Evolutionary conservation across 2,329 filamentous ascomycete species (phyloP).

Genomic region (Periconia digitata): DNA sequence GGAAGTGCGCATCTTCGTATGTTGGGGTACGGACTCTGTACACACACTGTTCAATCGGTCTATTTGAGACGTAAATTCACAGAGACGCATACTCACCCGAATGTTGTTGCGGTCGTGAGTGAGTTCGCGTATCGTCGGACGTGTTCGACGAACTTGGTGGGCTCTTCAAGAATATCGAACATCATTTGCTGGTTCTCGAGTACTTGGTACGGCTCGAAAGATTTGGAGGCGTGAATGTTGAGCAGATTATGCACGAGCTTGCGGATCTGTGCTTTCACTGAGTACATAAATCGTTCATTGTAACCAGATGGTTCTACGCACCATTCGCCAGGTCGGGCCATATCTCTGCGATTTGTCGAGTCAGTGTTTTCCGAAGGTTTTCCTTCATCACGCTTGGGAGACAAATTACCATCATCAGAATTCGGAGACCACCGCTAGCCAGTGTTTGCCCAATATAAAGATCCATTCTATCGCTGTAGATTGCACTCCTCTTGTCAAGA

Average conservation of each 20-base stretch:
- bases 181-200: constrained; percentile 59
- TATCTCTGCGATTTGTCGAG: constrained; percentile 12
- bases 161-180: constrained; percentile 48
- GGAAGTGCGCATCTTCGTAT: not conserved
- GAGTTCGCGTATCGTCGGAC: constrained; percentile 53
- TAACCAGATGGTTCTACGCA: not conserved
- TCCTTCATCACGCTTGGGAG: not conserved
- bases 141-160: constrained; percentile 46
- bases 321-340: constrained; percentile 15
- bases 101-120: constrained; percentile 53
- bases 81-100: constrained; percentile 37
- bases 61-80: too few species aligned
- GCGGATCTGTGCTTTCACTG: not conserved
- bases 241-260: constrained; percentile 14
- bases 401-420: constrained; percentile 18
- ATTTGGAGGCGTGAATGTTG: constrained; percentile 13
- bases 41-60: not conserved
- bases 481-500: constrained; percentile 51
- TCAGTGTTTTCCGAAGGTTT: not conserved
- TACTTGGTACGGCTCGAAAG: constrained; percentile 52
- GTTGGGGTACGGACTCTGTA: not conserved
- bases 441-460: constrained; percentile 42
- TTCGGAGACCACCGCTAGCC: constrained; percentile 14
- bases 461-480: constrained; percentile 52
- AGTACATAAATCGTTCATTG: not conserved